A percentile compares a stretch with the other conserved stretches of the same genome.
phyloP scores from a whole-genome alignment of 495 filamentous ascomycete genomes.

The Geoglossum glabrum region DNA sequence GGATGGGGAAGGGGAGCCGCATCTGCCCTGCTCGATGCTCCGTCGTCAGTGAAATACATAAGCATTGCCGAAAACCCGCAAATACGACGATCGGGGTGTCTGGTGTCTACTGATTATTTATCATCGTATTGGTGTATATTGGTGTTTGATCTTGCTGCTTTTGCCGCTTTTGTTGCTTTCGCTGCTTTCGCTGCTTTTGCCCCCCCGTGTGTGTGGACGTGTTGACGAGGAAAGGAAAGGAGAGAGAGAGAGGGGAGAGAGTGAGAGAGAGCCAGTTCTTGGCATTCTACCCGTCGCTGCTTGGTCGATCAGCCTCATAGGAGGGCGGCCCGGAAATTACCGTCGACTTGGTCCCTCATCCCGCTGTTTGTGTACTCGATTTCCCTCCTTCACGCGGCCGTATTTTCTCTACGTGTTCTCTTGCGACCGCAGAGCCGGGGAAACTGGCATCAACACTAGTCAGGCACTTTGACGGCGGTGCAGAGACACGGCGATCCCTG shows the following conservation, averaged over 20 bases:
- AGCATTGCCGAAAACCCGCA: neutral
- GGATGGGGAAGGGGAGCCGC: neutral
- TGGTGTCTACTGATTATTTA: neutral
- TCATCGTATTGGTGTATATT: too few relatives aligned
- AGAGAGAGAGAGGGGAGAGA: neutral
- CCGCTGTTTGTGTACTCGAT: neutral
- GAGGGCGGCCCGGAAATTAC: conserved; percentile 1
- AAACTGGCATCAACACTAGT: neutral
- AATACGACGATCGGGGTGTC: neutral
- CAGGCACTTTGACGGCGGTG: neutral
- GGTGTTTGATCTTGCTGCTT: neutral
- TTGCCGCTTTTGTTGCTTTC: neutral
- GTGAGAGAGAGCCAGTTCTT: neutral
- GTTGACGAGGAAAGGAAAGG: too few relatives aligned
- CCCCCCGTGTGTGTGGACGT: too few relatives aligned
- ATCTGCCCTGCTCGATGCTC: neutral
- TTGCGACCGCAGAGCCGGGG: neutral
- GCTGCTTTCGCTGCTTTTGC: too few relatives aligned
- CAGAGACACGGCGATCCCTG: neutral
- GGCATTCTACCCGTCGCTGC: too few relatives aligned
- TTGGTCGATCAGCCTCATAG: neutral
- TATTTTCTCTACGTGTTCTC: neutral
- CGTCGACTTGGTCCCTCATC: neutral
- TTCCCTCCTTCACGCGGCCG: neutral
- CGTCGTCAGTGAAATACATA: conserved; percentile 1